These are phyloP conservation scores for Trichoderma orchidacearum DNA, from an alignment of 495 filamentous ascomycete species.

Conservation along the genomic window DNA sequence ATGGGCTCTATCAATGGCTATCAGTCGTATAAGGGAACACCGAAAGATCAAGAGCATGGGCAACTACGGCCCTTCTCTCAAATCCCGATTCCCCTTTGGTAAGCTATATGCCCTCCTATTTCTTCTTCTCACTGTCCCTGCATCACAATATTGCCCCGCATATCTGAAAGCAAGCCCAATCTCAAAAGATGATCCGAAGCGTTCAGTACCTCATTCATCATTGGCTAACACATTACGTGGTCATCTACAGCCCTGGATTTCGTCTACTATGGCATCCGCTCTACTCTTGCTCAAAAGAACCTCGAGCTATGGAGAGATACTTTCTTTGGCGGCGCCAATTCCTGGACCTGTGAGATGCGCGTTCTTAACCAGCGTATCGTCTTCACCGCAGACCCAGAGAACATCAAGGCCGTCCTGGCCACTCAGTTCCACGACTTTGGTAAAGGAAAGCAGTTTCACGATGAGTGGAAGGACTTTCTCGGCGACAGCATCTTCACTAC, in stretches of 20 bases:
- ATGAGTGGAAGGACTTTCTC: constrained; percentile 58
- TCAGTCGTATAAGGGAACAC: constrained; percentile 17
- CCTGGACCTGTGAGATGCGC: constrained; percentile 45
- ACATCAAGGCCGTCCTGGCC: constrained; percentile 74
- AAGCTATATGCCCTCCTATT: background rate
- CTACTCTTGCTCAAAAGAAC: constrained; percentile 36
- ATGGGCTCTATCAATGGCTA: constrained; percentile 14
- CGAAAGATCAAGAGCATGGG: constrained; percentile 30
- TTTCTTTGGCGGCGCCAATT: constrained; percentile 21
- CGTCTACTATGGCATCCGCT: constrained; percentile 35
- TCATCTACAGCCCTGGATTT: constrained; percentile 45
- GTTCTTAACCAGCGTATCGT: constrained; percentile 43
- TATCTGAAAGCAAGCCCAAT: no score
- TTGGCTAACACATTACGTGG: background rate
- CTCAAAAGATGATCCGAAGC: no score
- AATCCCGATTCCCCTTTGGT: constrained; percentile 13
- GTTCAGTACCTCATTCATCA: no score
- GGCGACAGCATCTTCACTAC: constrained; percentile 72
- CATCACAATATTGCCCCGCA: no score
- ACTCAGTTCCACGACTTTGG: constrained; percentile 64
- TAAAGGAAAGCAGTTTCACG: constrained; percentile 56
- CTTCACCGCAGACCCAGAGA: constrained; percentile 64
- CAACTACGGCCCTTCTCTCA: constrained; percentile 11
- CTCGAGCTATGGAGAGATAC: constrained; percentile 44
- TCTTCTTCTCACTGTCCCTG: background rate